Conservation (phyloP, 805 yeast species). For the Kluyveromyces siamensis region DNA sequence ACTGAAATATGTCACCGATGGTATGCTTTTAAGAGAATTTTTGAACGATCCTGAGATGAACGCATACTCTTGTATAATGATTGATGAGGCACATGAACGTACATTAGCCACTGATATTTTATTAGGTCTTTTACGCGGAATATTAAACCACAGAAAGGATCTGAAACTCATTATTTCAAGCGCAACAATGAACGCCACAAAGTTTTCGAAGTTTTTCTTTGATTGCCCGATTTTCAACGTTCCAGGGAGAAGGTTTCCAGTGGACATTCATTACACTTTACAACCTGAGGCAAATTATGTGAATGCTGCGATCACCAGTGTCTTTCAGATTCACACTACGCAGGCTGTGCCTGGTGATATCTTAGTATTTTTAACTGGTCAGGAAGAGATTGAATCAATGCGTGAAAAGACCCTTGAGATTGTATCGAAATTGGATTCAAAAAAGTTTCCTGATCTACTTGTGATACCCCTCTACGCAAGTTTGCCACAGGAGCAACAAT, state of each 20-base stretch:
- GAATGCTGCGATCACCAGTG: slow-evolving; percentile 81
- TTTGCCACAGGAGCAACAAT: slow-evolving; percentile 77
- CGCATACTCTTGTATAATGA: slow-evolving; percentile 73
- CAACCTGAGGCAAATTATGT: slow-evolving; percentile 88
- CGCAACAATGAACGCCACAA: slow-evolving; percentile 88
- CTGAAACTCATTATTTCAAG: slow-evolving; percentile 76
- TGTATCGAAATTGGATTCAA: slow-evolving; percentile 44
- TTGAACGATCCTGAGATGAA: slow-evolving; percentile 62
- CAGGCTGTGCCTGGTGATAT: slow-evolving; percentile 69
- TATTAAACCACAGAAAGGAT: slow-evolving; percentile 55
- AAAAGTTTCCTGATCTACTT: slow-evolving; percentile 49
- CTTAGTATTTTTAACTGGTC: slow-evolving; percentile 87
- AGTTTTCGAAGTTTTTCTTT: slow-evolving; percentile 73
- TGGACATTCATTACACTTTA: slow-evolving; percentile 70
- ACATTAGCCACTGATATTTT: slow-evolving; percentile 85
- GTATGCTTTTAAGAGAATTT: slow-evolving; percentile 84
- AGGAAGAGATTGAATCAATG: slow-evolving; percentile 85
- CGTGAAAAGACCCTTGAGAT: slow-evolving; percentile 68
- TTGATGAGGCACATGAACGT: slow-evolving; percentile 96
- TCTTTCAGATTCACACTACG: slow-evolving; percentile 70
- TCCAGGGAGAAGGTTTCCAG: slow-evolving; percentile 93
- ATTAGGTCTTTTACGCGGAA: slow-evolving; percentile 68
- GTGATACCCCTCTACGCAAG: slow-evolving; percentile 88
- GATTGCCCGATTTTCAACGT: slow-evolving; percentile 80
- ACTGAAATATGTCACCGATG: slow-evolving; percentile 91